Evolutionary conservation across 2,329 filamentous ascomycete genomes (phyloP).

Genomic region (Penicillium hesseltinei): DNA sequence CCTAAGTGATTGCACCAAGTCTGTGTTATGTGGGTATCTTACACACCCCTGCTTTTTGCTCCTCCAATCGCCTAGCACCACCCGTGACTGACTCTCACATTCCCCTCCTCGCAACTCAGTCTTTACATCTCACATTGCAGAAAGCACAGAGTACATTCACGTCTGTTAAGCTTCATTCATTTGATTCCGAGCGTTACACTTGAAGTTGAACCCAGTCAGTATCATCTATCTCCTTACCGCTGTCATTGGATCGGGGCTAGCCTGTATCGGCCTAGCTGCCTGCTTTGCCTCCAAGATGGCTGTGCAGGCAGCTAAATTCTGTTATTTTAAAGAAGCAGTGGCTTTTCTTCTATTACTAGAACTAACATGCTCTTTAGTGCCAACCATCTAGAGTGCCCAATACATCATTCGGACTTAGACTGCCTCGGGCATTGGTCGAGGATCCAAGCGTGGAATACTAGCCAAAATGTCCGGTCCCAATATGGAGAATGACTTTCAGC

Average conservation of each 20-base stretch:
- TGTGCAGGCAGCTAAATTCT: conserved; percentile 4
- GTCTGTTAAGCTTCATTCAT: not conserved
- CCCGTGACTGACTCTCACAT: conserved; percentile 9
- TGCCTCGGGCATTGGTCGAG: not conserved
- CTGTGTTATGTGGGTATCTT: conserved; percentile 14
- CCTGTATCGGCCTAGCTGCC: not conserved
- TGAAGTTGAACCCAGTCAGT: conserved; percentile 12
- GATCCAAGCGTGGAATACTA: conserved; percentile 15
- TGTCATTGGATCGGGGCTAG: conserved; percentile 1
- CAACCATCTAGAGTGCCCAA: not conserved
- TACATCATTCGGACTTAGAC: conserved; percentile 1
- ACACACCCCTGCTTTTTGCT: conserved; percentile 7
- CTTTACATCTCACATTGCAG: conserved; percentile 2
- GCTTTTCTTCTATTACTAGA: not conserved
- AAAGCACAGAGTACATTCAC: not conserved
- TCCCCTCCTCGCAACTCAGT: conserved; percentile 4
- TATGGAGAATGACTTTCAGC: conserved; percentile 36
- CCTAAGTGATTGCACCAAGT: conserved; percentile 4
- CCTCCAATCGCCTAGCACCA: conserved; percentile 8
- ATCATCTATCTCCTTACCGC: not conserved
- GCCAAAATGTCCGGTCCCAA: conserved; percentile 23
- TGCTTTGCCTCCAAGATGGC: not conserved
- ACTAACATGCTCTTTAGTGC: conserved; percentile 12
- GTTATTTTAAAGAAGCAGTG: not conserved
- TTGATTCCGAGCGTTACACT: not conserved